Evolutionary conservation across 768 basidiomycete genomes (phyloP).

Genomic region (Gloeophyllum trabeum): DNA sequence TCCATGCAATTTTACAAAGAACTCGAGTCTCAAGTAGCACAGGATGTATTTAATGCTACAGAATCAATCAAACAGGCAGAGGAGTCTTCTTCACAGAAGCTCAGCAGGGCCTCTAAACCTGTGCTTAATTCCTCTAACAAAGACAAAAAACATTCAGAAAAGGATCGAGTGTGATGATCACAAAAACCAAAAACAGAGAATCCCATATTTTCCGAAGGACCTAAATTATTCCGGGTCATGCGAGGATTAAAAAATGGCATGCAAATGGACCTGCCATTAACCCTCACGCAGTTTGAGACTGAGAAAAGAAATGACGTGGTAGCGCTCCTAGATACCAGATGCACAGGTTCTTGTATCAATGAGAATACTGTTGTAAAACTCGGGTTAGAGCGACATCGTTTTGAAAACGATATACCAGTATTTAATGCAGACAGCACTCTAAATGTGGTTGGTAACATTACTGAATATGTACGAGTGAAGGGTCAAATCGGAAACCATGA

Average conservation of each 20-base stretch:
- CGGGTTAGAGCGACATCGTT: background rate
- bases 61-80: too few species aligned
- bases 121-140: background rate
- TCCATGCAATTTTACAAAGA: background rate
- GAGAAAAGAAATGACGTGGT: slow-evolving; percentile 2
- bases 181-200: background rate
- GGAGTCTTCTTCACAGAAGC: background rate
- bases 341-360: slow-evolving; percentile 12
- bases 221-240: slow-evolving; percentile 4
- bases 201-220: background rate
- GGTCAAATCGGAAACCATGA: slow-evolving; percentile 5
- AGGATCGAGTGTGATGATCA: background rate
- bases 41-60: background rate
- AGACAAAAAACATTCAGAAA: background rate
- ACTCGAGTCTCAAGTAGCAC: too few species aligned
- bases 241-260: slow-evolving; percentile 3
- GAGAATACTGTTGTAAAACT: slow-evolving; percentile 4
- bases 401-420: slow-evolving; percentile 4
- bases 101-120: background rate
- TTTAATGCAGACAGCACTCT: slow-evolving; percentile 8
- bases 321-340: slow-evolving; percentile 12
- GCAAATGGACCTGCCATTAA: slow-evolving; percentile 8
- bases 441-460: slow-evolving; percentile 6
- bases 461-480: slow-evolving; percentile 2
- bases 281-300: slow-evolving; percentile 1